Conservation (phyloP, 1,139 yeast genomes). For the Suhomyces taliae region DNA sequence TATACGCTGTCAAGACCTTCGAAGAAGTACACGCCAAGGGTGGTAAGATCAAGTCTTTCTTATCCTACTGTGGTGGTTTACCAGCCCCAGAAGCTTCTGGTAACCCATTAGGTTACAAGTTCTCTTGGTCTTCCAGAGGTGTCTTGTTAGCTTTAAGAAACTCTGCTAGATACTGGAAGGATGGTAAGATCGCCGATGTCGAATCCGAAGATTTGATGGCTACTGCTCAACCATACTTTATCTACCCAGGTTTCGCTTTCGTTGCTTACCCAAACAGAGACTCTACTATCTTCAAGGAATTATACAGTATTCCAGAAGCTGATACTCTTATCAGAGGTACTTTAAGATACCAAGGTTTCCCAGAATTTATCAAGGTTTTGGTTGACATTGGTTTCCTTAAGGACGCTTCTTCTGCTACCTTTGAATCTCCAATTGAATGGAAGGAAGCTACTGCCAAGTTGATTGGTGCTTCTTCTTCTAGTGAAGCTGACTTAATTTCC, state of each 20-base stretch:
- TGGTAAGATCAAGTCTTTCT: constrained; percentile 90
- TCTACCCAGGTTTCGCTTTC: constrained; percentile 93
- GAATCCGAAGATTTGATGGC: constrained; percentile 92
- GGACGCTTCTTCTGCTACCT: constrained; percentile 66
- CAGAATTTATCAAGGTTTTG: constrained; percentile 91
- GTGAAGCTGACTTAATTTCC: constrained; percentile 71
- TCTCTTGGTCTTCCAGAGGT: constrained; percentile 99
- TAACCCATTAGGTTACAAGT: constrained; percentile 97
- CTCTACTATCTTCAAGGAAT: constrained; percentile 88
- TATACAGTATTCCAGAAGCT: constrained; percentile 95
- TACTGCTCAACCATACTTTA: constrained; percentile 90
- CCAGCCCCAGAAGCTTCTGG: constrained; percentile 98
- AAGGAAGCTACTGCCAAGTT: constrained; percentile 79
- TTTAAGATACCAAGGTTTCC: constrained; percentile 97
- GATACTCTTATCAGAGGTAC: constrained; percentile 97
- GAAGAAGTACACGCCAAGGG: constrained; percentile 91
- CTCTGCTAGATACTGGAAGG: constrained; percentile 84
- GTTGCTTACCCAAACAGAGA: constrained; percentile 98
- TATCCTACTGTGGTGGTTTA: constrained; percentile 97
- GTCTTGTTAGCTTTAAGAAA: constrained; percentile 93
- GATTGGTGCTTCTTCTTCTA: constrained; percentile 69
- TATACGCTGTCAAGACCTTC: constrained; percentile 96
- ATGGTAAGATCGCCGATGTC: constrained; percentile 79
- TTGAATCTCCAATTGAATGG: constrained; percentile 70
- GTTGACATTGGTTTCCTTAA: constrained; percentile 92